A percentile compares a stretch with the other conserved stretches of the same genome.
Evolutionary conservation across 768 basidiomycete species (phyloP).

Genomic region (Pleurotus eryngii): DNA sequence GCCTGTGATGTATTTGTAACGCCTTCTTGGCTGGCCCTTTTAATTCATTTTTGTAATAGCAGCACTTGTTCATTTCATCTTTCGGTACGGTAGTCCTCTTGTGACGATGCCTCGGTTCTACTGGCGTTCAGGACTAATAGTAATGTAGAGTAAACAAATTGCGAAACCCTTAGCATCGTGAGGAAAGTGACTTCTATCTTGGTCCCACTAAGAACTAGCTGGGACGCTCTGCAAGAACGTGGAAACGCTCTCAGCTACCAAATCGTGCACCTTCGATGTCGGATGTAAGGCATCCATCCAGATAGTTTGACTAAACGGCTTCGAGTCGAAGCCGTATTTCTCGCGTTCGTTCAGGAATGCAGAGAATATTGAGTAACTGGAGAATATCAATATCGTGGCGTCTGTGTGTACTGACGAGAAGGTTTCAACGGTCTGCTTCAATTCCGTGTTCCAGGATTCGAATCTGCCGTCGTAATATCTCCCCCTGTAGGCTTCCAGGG

Average conservation of each 20-base stretch:
- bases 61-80: too few species aligned
- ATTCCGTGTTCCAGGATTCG: slow-evolving; percentile 42
- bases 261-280: slow-evolving; percentile 45
- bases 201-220: too few species aligned
- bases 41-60: too few species aligned
- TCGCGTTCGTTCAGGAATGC: slow-evolving; percentile 44
- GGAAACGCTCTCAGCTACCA: slow-evolving; percentile 41
- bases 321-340: slow-evolving; percentile 33
- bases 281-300: slow-evolving; percentile 57
- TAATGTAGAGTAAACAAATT: too few species aligned
- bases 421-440: slow-evolving; percentile 25
- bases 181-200: too few species aligned
- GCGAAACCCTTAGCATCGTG: too few species aligned
- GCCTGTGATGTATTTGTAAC: not conserved
- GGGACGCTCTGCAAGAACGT: slow-evolving; percentile 27
- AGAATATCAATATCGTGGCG: slow-evolving; percentile 45
- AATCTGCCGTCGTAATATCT: slow-evolving; percentile 13
- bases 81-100: too few species aligned
- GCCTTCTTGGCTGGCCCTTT: too few species aligned
- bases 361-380: slow-evolving; percentile 43
- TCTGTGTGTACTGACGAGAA: slow-evolving; percentile 43
- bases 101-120: too few species aligned
- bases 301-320: slow-evolving; percentile 31
- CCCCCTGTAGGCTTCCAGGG: not conserved
- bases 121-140: too few species aligned